Conservation (phyloP, 148 eudicot genomes). For the Rhododendron molle region DNA sequence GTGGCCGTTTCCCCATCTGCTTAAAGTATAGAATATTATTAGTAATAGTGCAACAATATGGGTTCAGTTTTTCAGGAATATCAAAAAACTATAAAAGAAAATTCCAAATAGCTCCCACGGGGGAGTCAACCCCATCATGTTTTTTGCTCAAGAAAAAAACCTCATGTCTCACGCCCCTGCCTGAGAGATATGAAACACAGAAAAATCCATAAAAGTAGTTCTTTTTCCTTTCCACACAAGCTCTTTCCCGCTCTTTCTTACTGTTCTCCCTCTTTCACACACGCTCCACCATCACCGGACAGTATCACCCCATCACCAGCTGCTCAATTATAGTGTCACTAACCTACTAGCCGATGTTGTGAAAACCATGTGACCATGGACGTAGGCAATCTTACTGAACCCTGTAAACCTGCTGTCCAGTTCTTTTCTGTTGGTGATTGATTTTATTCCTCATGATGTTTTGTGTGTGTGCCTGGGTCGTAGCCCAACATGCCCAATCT, state of each 20-base stretch:
- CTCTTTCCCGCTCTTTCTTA: not conserved
- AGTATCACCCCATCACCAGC: not conserved
- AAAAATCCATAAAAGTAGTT: too few relatives aligned
- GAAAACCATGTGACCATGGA: not conserved
- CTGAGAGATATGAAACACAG: not conserved
- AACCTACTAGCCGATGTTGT: not conserved
- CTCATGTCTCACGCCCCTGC: not conserved
- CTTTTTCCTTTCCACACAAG: not conserved
- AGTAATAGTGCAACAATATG: not conserved
- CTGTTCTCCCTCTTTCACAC: not conserved
- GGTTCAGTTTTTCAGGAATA: not conserved
- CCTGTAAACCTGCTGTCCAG: not conserved
- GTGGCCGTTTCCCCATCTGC: conserved; percentile 80
- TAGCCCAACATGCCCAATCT: not conserved
- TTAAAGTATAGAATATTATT: conserved; percentile 6
- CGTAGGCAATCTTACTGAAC: not conserved
- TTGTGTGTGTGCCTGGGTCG: too few relatives aligned
- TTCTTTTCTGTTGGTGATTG: not conserved
- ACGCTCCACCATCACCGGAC: not conserved
- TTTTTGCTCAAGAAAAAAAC: not conserved
- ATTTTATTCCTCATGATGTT: not conserved
- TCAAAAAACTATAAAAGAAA: not conserved
- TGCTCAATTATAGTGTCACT: not conserved
- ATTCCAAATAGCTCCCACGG: not conserved
- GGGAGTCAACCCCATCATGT: not conserved